Base-by-base conservation (phyloP, 75 land plant genomes). In the Larix kaempferi region DNA sequence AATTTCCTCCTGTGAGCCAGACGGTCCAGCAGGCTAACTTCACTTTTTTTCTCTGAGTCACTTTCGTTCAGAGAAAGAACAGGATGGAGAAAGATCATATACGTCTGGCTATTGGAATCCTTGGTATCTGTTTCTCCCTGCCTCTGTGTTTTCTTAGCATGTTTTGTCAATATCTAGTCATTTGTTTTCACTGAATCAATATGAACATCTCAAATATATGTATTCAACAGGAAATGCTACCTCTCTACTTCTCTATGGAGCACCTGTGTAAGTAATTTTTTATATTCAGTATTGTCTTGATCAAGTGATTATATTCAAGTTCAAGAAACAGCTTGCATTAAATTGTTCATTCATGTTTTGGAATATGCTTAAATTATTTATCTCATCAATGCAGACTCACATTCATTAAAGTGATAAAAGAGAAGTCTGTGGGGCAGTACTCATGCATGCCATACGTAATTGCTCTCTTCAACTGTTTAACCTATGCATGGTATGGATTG, bases 391-490 rank as follows among this genome's bases (percentile, higher is more conserved):
- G 15, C n/a, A 58, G 60, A 2, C 4, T 58, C n/a, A 91, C 96
- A 10, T 93, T 93, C 58, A 71, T 60, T 52, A 88, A 88, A 79
- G 89, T 93, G 5, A 78, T 88, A 44, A 87, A 59, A 85, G 88
- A 83, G 82, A 84, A 76, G 74, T 85, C 88, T 65, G 87, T 89
- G 5, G 91, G 86, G 78, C 84, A 81, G 62, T 93, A 81, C 80
- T 89, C 90, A 27, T 88, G 89, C 52, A 33, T 93, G 21, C 96
- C 93, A 13, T 29, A 29, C 33, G 33, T 93, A 93, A 26, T 86
- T 61, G 90, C 93, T 6, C 87, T 91, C 37, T 80, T 88, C 59
- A 93, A 89, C 77, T 91, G 90, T 74, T 84, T 91, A 80, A 66
- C 91, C 0, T 91, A 90, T 78, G 82, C 88, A 56, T 86, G 88